Evolutionary conservation across 1,284 basidiomycete species (phyloP).

Genomic region (Malassezia nana): DNA sequence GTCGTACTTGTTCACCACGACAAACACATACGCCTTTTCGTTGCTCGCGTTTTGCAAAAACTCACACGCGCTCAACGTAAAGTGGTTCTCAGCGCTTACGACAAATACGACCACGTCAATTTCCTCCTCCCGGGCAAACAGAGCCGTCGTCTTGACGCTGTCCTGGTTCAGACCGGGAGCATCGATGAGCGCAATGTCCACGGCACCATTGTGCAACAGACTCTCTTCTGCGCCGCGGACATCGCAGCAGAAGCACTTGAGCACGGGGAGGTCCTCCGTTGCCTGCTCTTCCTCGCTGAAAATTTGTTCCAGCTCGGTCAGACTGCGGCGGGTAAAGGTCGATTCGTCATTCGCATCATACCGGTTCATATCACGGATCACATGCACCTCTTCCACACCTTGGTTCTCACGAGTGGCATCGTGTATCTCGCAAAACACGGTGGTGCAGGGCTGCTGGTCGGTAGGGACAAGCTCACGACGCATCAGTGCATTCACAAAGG

Average conservation of each 20-base stretch:
- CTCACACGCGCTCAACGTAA: constrained; percentile 89
- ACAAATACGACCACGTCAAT: constrained; percentile 99
- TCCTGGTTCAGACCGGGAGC: constrained; percentile 96
- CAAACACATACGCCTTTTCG: constrained; percentile 96
- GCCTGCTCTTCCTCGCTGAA: constrained; percentile 65
- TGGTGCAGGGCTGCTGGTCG: constrained; percentile 96
- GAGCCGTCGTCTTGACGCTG: constrained; percentile 84
- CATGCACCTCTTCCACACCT: constrained; percentile 70
- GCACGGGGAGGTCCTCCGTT: constrained; percentile 24
- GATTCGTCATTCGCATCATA: constrained; percentile 65
- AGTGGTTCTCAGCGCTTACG: constrained; percentile 96
- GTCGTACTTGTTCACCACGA: constrained; percentile 97
- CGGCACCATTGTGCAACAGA: constrained; percentile 71
- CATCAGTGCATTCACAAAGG: constrained; percentile 87
- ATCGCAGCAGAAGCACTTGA: constrained; percentile 50
- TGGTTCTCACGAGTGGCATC: constrained; percentile 71
- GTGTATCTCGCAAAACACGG: constrained; percentile 92
- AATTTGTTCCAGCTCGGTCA: constrained; percentile 69
- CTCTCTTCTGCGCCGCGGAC: constrained; percentile 29
- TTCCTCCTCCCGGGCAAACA: constrained; percentile 92
- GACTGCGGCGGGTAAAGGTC: constrained; percentile 63
- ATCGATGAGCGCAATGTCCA: constrained; percentile 96
- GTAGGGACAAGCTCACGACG: constrained; percentile 73
- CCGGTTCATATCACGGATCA: constrained; percentile 53
- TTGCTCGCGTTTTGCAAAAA: constrained; percentile 87